Base-by-base conservation (phyloP, 495 filamentous ascomycete genomes). In the Aspergillus steynii region DNA sequence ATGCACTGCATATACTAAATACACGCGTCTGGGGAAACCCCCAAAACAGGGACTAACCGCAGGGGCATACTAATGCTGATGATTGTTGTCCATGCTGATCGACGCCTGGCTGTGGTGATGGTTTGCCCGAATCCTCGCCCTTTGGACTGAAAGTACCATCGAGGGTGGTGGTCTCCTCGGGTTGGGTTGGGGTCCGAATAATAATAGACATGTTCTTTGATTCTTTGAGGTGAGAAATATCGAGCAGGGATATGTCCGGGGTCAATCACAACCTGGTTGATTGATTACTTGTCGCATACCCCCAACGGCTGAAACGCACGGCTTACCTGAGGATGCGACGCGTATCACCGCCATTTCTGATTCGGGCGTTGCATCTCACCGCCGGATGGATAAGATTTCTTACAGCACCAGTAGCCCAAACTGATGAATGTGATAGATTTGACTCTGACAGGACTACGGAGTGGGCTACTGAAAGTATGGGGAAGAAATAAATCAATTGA, bases 301-400 rank as follows among this genome's bases (percentile, higher is more conserved):
- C 31, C 6, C 37, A 42, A 42, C 37, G 37, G 37, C 37, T 42
- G 37, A 42, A 42, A 42, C 37, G 9, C 37, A 42, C 3, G 37
- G 37, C 37, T 42, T 42, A 14, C 10, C 9, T 29, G 32, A 52
- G 20, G 55, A 60, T 53, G 34, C 62, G 65, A 61, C 62, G 63
- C 66, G 62, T 53, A 59, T 54, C 58, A 58, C 48, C 48, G 25
- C 48, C 27, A 26, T 32, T 27, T 14, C 28, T 52, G 20, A 52
- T 25, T 25, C n/a, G 26, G 49, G 65, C 58, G 53, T 50, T 64
- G 45, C n/a, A 49, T 48, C 66, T 73, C 53, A 72, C 72, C 49
- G 69, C 70, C 55, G 20, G 34, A 58, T 50, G 46, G 27, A 32
- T 50, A 31, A 20, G 29, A 20, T 32, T 49, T 47, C 20, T 48